Evolutionary conservation across 2,329 filamentous ascomycete species (phyloP).

Genomic region (Penicillium sp.): DNA sequence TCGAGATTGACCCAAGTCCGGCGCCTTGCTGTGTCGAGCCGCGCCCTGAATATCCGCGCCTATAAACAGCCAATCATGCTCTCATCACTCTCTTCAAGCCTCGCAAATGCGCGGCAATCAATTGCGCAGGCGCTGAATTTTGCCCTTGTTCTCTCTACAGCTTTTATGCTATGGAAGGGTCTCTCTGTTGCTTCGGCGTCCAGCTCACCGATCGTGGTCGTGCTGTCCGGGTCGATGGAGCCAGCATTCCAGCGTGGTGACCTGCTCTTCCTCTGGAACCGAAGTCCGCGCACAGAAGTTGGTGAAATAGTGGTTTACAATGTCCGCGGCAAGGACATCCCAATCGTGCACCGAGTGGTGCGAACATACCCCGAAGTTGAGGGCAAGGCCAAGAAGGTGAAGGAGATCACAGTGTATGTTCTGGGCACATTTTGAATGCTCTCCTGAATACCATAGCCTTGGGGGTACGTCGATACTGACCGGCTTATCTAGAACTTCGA

Average conservation of each 20-base stretch:
- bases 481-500: conserved; percentile 20
- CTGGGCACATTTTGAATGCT: background rate
- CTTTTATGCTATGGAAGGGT: conserved; percentile 95
- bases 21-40: background rate
- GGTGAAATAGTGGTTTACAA: conserved; percentile 79
- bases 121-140: conserved; percentile 85
- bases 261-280: conserved; percentile 63
- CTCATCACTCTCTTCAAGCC: conserved; percentile 58
- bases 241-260: conserved; percentile 66
- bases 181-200: conserved; percentile 76
- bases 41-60: conserved; percentile 1
- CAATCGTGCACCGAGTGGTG: conserved; percentile 92
- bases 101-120: conserved; percentile 71
- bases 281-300: conserved; percentile 60
- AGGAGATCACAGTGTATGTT: conserved; percentile 32
- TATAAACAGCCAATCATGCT: conserved; percentile 57
- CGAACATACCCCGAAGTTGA: conserved; percentile 58
- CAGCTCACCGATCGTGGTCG: conserved; percentile 66
- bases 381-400: conserved; percentile 35
- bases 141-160: conserved; percentile 78
- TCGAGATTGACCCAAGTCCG: background rate
- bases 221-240: conserved; percentile 66
- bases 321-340: conserved; percentile 81
- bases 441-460: background rate
- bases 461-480: background rate